Evolutionary conservation across 768 basidiomycete species (phyloP), one percentile per base, ranked within the genome.

Genomic region (Panellus pusillus): DNA sequence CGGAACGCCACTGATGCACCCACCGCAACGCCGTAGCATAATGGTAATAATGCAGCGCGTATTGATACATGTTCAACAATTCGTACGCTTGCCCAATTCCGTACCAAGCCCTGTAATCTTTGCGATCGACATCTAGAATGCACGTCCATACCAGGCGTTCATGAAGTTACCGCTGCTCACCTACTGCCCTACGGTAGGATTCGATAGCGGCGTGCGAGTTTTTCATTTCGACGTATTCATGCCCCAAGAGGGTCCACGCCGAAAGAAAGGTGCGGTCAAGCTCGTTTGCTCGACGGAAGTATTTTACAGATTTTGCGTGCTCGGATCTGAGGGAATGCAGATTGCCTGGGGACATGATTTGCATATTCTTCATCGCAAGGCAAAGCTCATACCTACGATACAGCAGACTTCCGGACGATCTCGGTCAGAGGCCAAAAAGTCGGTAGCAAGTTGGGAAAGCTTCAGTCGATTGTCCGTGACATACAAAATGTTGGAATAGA

Each of bases 171-270:
- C 18, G 41, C 28, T n/a, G 71, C 87, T 51, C 70, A 93, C 95
- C 93, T 55, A 98, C 86, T 47, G 97, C 97, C 66, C 94, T 82
- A 50, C 97, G 83, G 70, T 98, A 99, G 9, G 94, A 91, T 72
- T 98, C 97, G 50, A 98, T 97, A 14, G 97, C 96, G 2, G 97
- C 97, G 76, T 98, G 95, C 5, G 93, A 93, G 69, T 99, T 98
- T 73, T 98, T 98, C 87, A 97, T 87, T 72, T 99, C 97, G 40
- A 99, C 90, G 63, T 91, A 98, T 71, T 98, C 97, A 65, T 99
- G 97, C 1, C 97, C 97, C 93, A 99, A 94, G 58, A 99, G 73
- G 4, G 96, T 98, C 97, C 97, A 99, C 6, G 97, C 97, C 7
- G 94, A 91, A 41, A 98, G 79, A 71, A 94, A 98, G 2, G 90